Base-by-base conservation (phyloP, 2,329 filamentous ascomycete species). In the Hypoxylon sp. region DNA sequence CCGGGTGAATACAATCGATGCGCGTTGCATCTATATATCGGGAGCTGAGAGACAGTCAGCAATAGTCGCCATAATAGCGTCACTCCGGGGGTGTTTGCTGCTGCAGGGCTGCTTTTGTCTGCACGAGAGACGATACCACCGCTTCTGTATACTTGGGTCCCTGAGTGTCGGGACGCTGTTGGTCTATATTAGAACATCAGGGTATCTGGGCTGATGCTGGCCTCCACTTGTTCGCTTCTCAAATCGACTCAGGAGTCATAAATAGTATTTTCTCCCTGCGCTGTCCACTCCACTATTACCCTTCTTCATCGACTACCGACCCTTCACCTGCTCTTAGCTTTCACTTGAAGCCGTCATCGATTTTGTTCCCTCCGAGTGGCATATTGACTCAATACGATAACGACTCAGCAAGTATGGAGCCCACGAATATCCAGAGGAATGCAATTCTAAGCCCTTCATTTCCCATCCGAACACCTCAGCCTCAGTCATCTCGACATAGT, bases 161-260 rank as follows among this genome's bases (percentile, higher is more conserved):
- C 67, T 70, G 59, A 66, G 62, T 61, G 59, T 64, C 63, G 65
- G 66, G 65, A 68, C 56, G 44, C 58, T 66, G 68, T 72, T 72
- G 69, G 67, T 68, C 65, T 73, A 72, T 73, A 73, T 72, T 72
- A 72, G 22, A 64, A 68, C 62, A 68, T 59, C 52, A 53, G 62
- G 62, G 55, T 67, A 50, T 64, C 62, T n/a, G 44, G 39, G 47
- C 68, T 52, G 30, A 56, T 53, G 48, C 61, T 8, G 46, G 52
- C 50, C 22, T 67, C 59, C 61, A 67, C 56, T 60, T 55, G 26
- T 48, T 65, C 53, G 28, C 53, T 62, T 67, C 65, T 64, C 48
- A 54, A 55, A 61, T 69, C 58, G 55, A 56, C 59, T 52, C 54
- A 47, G 47, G 52, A 59, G 60, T 61, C 56, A 71, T 71, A 71